phyloP scores from a whole-genome alignment of 2,329 filamentous ascomycete genomes.

The Penicillium vulpinum region DNA sequence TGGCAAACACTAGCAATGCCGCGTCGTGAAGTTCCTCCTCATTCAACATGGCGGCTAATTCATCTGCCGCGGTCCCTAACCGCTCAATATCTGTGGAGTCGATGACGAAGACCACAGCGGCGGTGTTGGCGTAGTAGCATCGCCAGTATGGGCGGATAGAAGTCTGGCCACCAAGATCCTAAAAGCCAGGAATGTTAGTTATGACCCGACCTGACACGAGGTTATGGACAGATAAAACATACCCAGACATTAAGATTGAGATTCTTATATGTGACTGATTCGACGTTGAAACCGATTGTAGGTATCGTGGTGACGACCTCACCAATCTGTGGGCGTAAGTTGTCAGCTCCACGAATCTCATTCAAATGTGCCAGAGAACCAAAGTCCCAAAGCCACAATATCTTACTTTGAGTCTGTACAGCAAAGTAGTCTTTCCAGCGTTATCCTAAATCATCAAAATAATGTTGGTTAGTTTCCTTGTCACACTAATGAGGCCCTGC shows the following conservation, averaged over 20 bases:
- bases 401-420: conserved; percentile 89
- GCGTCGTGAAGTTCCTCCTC: conserved; percentile 96
- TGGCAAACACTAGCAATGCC: conserved; percentile 90
- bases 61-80: conserved; percentile 86
- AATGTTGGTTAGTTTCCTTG: conserved; percentile 12
- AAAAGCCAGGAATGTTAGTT: conserved; percentile 7
- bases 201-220: neutral
- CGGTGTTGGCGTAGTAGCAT: conserved; percentile 98
- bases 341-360: conserved; percentile 7
- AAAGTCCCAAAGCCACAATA: neutral
- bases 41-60: conserved; percentile 91
- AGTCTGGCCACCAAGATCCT: conserved; percentile 97
- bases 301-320: conserved; percentile 99
- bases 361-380: neutral
- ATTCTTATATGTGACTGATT: conserved; percentile 97
- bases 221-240: conserved; percentile 39
- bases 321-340: conserved; percentile 67
- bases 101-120: conserved; percentile 97
- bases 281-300: conserved; percentile 98
- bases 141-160: conserved; percentile 98
- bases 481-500: neutral
- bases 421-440: conserved; percentile 93
- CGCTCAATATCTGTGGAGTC: conserved; percentile 97
- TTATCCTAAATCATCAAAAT: conserved; percentile 68
- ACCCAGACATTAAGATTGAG: conserved; percentile 99